Evolutionary conservation across 2,329 filamentous ascomycete species (phyloP).

Genomic region (Hirsutella thompsonii): DNA sequence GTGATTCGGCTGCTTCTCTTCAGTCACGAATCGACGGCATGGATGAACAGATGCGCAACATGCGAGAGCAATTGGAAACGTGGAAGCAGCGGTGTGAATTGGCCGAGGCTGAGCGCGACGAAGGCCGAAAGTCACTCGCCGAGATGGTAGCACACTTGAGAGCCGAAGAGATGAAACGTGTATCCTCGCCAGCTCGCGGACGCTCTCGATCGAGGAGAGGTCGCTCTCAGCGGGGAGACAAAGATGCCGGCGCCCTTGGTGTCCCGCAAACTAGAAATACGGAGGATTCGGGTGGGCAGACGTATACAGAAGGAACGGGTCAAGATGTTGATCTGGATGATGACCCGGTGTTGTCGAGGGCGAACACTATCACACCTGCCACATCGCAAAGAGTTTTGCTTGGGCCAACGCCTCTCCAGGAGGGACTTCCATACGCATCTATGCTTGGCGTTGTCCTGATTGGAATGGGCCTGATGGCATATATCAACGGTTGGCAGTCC

Average conservation of each 20-base stretch:
- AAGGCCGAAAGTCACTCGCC: constrained; percentile 60
- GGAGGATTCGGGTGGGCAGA: background rate
- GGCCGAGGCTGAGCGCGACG: constrained; percentile 65
- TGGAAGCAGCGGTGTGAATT: constrained; percentile 68
- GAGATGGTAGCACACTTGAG: constrained; percentile 83
- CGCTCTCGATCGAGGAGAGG: constrained; percentile 20
- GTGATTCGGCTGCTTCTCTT: constrained; percentile 16
- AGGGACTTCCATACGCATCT: constrained; percentile 62
- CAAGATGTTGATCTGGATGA: constrained; percentile 22
- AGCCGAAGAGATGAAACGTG: constrained; percentile 43
- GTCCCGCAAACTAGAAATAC: constrained; percentile 6
- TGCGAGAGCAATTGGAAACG: constrained; percentile 66
- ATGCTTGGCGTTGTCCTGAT: constrained; percentile 73
- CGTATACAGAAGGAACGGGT: constrained; percentile 1
- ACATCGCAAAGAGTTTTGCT: constrained; percentile 24
- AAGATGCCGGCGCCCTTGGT: constrained; percentile 10
- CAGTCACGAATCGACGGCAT: constrained; percentile 66
- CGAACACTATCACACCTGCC: constrained; percentile 35
- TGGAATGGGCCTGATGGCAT: constrained; percentile 75
- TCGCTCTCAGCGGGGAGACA: constrained; percentile 3
- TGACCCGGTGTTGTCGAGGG: constrained; percentile 30
- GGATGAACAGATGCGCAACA: constrained; percentile 65
- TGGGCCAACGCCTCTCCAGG: constrained; percentile 28
- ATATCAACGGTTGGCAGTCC: constrained; percentile 68
- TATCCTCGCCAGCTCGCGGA: constrained; percentile 26